phyloP scores from a whole-genome alignment of 371 early-diverging fungal genomes.

The Mortierella sp. region DNA sequence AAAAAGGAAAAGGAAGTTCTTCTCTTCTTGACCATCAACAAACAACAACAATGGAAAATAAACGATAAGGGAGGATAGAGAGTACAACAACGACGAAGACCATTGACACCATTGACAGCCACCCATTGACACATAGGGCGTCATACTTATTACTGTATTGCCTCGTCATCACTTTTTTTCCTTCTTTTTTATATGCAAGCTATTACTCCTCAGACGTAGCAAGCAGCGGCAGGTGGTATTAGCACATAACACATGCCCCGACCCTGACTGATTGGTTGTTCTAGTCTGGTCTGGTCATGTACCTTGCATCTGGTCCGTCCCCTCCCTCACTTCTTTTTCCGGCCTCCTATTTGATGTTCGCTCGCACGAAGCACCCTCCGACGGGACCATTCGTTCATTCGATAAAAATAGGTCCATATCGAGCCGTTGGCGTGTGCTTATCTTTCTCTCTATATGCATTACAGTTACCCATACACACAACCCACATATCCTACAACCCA shows the following conservation, averaged over 20 bases:
- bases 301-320: neutral
- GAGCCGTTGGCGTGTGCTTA: slow-evolving; percentile 3
- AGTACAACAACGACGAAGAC: slow-evolving; percentile 14
- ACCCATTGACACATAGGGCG: neutral
- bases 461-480: neutral
- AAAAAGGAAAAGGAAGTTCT: neutral
- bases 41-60: neutral
- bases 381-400: neutral
- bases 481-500: neutral
- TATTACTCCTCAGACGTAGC: too few relatives aligned
- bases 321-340: neutral
- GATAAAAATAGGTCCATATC: slow-evolving; percentile 1
- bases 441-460: neutral
- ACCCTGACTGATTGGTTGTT: neutral
- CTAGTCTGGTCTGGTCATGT: neutral
- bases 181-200: neutral
- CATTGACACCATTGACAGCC: neutral
- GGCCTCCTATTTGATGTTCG: too few relatives aligned
- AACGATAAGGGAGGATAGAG: slow-evolving; percentile 1
- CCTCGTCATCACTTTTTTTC: neutral
- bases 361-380: slow-evolving; percentile 10
- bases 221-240: neutral
- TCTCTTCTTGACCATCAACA: neutral
- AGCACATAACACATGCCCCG: neutral
- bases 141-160: neutral